phyloP scores from a whole-genome alignment of 1,284 basidiomycete species.

The Termitomyces sp. region DNA sequence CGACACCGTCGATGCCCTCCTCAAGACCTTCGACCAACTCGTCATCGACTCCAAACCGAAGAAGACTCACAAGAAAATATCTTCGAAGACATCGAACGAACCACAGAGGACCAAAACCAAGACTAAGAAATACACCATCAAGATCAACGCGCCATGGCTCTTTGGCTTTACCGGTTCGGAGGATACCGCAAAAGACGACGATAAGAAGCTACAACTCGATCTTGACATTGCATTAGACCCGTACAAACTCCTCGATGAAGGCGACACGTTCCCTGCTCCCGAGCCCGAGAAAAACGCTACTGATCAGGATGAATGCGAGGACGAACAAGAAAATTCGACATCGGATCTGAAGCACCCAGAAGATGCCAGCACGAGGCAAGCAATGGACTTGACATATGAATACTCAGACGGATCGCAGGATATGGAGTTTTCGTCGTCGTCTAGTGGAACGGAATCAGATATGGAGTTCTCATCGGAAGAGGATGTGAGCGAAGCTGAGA shows the following conservation, averaged over 20 bases:
- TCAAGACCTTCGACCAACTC: constrained; percentile 3
- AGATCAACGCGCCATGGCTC: constrained; percentile 6
- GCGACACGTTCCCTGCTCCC: constrained; percentile 2
- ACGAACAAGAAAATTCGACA: background rate
- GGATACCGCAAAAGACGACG: background rate
- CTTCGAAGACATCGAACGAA: background rate
- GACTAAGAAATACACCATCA: constrained; percentile 3
- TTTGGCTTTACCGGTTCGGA: background rate
- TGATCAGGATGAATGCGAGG: background rate
- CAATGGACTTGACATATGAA: background rate
- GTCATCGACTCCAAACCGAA: background rate
- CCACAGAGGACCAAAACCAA: background rate
- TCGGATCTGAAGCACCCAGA: background rate
- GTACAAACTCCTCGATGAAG: constrained; percentile 9
- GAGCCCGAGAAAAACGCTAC: background rate
- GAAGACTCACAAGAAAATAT: background rate
- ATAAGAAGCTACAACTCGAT: background rate
- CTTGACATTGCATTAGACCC: constrained; percentile 5
- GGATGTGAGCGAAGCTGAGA: background rate
- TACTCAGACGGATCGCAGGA: constrained; percentile 8
- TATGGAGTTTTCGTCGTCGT: constrained; percentile 12
- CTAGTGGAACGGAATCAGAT: constrained; percentile 7
- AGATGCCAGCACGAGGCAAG: background rate
- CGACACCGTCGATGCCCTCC: background rate
- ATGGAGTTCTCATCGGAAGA: constrained; percentile 6